Percentiles rank a stretch among this genome's conserved stretches.
Evolutionary conservation across 257 asterid genomes (phyloP).

Genomic region (Nicotiana benthamiana): DNA sequence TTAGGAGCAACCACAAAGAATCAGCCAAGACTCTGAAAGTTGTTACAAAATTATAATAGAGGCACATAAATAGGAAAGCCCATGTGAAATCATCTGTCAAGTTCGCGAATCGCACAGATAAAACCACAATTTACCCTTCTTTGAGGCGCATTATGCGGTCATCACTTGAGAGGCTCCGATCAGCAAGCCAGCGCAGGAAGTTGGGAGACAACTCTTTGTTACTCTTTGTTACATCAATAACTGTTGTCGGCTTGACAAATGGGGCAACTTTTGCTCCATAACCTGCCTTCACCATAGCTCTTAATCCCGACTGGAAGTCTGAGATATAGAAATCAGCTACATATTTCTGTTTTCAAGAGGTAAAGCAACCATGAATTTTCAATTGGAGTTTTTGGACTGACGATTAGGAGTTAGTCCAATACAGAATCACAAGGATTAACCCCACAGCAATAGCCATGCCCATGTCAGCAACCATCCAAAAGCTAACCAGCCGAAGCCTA

Average conservation of each 20-base stretch:
- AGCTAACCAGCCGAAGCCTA: not conserved
- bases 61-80: not conserved
- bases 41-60: not conserved
- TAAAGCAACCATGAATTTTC: not conserved
- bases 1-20: not conserved
- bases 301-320: slow-evolving; percentile 50
- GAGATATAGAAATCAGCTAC: slow-evolving; percentile 61
- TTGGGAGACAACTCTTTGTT: slow-evolving; percentile 42
- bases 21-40: not conserved
- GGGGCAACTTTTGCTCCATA: slow-evolving; percentile 53
- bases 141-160: slow-evolving; percentile 49
- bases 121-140: slow-evolving; percentile 36
- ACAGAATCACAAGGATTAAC: not conserved
- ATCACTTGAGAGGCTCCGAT: slow-evolving; percentile 45
- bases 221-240: slow-evolving; percentile 29
- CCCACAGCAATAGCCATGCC: not conserved
- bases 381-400: not conserved
- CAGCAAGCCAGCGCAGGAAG: slow-evolving; percentile 44
- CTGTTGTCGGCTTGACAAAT: slow-evolving; percentile 37
- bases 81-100: not conserved
- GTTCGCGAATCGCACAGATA: not conserved
- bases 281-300: slow-evolving; percentile 66
- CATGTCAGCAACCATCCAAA: not conserved
- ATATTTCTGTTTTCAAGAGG: slow-evolving; percentile 31
- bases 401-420: not conserved